Conservation (phyloP, 164 flowering plant genomes). For the Stephania yunnanensis region DNA sequence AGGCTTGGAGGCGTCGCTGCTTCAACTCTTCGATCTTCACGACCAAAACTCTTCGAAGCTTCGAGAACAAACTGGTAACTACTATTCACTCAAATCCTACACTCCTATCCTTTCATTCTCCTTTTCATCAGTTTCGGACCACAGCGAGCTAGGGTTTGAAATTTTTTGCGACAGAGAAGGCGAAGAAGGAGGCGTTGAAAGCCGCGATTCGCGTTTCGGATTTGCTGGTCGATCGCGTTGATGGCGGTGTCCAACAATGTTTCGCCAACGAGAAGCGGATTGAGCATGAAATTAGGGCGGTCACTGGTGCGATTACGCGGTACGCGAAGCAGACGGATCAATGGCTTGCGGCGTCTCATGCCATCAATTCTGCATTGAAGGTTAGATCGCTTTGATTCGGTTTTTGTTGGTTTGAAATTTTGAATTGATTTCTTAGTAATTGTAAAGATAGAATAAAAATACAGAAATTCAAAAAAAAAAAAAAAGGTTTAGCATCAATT, state of each 20-base stretch:
- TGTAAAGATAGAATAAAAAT: no score
- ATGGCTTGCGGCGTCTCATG: constrained; percentile 75
- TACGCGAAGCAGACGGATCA: constrained; percentile 73
- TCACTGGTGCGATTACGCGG: constrained; percentile 33
- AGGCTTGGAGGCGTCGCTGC: neutral
- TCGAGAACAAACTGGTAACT: neutral
- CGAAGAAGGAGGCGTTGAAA: constrained; percentile 61
- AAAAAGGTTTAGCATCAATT: no score
- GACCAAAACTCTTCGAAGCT: neutral
- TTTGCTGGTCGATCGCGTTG: constrained; percentile 64
- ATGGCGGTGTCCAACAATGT: constrained; percentile 70
- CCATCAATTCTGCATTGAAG: constrained; percentile 71
- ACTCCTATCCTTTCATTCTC: no score
- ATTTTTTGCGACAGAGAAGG: constrained; percentile 36
- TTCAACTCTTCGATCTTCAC: neutral
- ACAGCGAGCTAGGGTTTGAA: neutral
- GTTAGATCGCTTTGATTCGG: constrained; percentile 19
- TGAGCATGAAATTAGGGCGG: constrained; percentile 60
- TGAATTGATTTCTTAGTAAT: no score
- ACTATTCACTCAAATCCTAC: neutral
- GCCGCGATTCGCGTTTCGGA: constrained; percentile 51
- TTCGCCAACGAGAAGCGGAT: constrained; percentile 72
- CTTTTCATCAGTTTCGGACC: neutral
- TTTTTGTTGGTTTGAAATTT: no score
- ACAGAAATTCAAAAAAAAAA: no score